Evolutionary conservation across 1,284 basidiomycete species (phyloP), one percentile per base, ranked within the genome.

Genomic region (Cystobasidiaceae sp.): DNA sequence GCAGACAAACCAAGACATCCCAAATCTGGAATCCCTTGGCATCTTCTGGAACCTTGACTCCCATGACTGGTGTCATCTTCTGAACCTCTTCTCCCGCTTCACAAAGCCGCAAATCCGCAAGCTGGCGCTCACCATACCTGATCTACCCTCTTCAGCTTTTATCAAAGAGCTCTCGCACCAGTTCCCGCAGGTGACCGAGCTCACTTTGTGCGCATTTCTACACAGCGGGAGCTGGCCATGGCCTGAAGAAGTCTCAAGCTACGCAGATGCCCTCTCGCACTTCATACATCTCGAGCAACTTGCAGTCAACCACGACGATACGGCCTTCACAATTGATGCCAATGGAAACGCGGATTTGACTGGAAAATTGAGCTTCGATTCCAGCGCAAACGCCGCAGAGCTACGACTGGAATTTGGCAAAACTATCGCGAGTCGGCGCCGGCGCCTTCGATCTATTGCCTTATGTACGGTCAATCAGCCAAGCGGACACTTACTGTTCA

Each of bases 221-320:
- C 34, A 19, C 15, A 21, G 23, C 21, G 60, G 60, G 21, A 54
- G 34, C 15, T 54, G 60, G 60, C 23, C 21, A 41, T 62, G 60
- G 60, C 37, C 48, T 15, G 48, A 52, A 19, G 6, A 21, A 30
- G 25, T 30, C 15, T 11, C 37, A 6, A 28, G 41, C 9, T 54
- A 62, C 30, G 60, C 49, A 9, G 21, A 13, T 6, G 60, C 60
- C 9, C 33, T 62, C 39, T 41, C 60, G 17, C 17, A 15, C 15
- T 46, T 62, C 21, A 33, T 15, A 19, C 17, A 30, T 32, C 39
- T 62, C 4, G 23, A 25, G 15, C 21, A 25, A 19, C 60, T 62
- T 17, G 60, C 60, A 2, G 13, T 52, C 2, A 62, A 62, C 28
- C 60, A 62, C 41, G 37, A 62, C 34, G 60, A 62, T 17, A n/a